phyloP scores from a whole-genome alignment of 2,329 filamentous ascomycete species.

The Calonectria honghensis region DNA sequence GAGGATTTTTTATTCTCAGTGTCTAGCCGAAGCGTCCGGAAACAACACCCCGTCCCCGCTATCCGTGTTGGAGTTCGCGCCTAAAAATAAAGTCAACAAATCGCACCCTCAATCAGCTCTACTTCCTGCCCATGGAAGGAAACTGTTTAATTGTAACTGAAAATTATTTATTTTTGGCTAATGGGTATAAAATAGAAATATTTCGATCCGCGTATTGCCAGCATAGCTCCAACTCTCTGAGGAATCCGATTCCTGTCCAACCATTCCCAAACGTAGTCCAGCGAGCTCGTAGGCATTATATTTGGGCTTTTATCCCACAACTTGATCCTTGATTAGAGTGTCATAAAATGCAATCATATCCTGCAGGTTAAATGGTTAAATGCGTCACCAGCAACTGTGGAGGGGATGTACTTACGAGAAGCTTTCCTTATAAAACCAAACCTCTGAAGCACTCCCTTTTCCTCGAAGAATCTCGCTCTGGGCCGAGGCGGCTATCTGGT shows the following conservation, averaged over 20 bases:
- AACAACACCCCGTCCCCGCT: neutral
- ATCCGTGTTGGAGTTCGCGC: neutral
- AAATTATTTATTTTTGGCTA: neutral
- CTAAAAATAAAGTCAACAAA: neutral
- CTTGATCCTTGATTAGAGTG: neutral
- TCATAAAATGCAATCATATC: neutral
- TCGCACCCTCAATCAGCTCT: neutral
- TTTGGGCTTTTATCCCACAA: neutral
- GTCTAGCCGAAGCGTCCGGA: neutral
- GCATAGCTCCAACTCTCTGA: neutral
- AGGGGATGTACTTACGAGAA: neutral
- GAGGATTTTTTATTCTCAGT: neutral
- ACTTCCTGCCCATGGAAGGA: neutral
- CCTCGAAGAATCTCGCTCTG: conserved; percentile 2
- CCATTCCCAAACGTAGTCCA: neutral
- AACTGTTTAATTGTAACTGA: neutral
- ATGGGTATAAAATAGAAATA: neutral
- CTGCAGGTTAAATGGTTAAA: neutral
- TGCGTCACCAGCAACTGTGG: neutral
- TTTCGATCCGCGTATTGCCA: neutral
- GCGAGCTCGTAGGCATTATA: neutral
- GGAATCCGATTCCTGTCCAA: neutral
- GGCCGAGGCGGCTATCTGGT: neutral
- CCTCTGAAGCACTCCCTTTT: neutral
- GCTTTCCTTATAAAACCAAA: conserved; percentile 12